Evolutionary conservation across 2,329 filamentous ascomycete species (phyloP).

Genomic region (Cytospora mali): DNA sequence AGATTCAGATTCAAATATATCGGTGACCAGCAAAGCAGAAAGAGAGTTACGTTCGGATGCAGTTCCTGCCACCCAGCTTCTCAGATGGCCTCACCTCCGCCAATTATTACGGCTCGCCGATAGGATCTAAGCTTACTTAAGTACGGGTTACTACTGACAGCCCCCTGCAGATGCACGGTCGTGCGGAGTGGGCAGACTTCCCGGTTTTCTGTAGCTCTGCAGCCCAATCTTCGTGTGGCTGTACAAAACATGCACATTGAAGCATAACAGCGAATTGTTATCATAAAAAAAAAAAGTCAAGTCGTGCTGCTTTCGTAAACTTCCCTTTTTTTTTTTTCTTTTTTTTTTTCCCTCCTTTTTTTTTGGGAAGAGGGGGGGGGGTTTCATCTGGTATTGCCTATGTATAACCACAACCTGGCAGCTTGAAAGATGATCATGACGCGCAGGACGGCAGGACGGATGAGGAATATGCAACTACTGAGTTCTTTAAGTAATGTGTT

Average conservation of each 20-base stretch:
- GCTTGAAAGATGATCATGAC: neutral
- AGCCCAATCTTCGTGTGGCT: slow-evolving; percentile 10
- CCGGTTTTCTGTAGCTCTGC: neutral
- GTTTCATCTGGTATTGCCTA: too few relatives aligned
- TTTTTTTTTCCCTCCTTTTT: too few relatives aligned
- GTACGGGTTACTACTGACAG: too few relatives aligned
- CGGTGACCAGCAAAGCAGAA: neutral
- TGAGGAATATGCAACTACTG: slow-evolving; percentile 2
- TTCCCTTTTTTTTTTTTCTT: too few relatives aligned
- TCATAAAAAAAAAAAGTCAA: too few relatives aligned
- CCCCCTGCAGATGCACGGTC: neutral
- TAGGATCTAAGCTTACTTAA: neutral
- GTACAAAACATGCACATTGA: slow-evolving; percentile 3
- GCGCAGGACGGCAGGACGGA: neutral
- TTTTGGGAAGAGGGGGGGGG: too few relatives aligned
- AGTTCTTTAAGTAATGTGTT: slow-evolving; percentile 1
- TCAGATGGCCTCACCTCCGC: slow-evolving; percentile 5
- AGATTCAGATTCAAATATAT: neutral
- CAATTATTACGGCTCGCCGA: slow-evolving; percentile 6
- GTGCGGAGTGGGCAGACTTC: neutral
- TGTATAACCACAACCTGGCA: neutral
- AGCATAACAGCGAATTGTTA: neutral
- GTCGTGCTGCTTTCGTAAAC: too few relatives aligned
- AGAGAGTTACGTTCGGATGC: neutral
- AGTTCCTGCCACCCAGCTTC: slow-evolving; percentile 16